Evolutionary conservation across 2,329 filamentous ascomycete species (phyloP), one percentile per base, ranked within the genome.

Genomic region (Fusarium buxicola): DNA sequence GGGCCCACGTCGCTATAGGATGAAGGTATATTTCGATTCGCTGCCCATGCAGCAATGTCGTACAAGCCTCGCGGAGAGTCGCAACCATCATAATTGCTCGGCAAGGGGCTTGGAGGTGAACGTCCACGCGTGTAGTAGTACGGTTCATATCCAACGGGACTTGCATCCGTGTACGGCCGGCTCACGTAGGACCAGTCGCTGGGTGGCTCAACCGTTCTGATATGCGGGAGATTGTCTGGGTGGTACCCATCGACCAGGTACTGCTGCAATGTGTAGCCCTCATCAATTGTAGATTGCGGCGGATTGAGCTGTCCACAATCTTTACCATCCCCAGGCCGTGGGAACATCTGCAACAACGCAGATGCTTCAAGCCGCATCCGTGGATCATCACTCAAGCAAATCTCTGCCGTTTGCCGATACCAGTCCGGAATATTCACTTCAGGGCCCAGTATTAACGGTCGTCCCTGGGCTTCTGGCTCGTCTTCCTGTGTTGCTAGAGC

Each of bases 401-500:
- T 87, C 49, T 88, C 84, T 32, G 96, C 88, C 44, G 97, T 82
- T 13, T 85, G 82, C 58, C 87, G 86, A 75, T 92, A 98, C 83
- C 94, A 98, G 11, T 83, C 80, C 0, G 95, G 95, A 8, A 96
- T 84, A 24, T 89, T 81, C 10, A 83, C 75, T 45, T 86, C 84
- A 7, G 87, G 73, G 5, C 81, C 78, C 9, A 90, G 77, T 18
- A 79, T 80, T 58, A 97, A 77, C 0, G 94, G 94, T 16, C 92
- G 86, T 36, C 84, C 85, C 58, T 91, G 88, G 16, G 86, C 83
- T 74, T 98, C 95, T 2, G 95, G 95, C 71, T 98, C 94, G 70
- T 98, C 94, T 53, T 94, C 87, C 66, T 94, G 86, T 72, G 90
- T 90, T 2, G 92, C 94, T 40, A 99, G 80, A 18, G 92, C 92